Evolutionary conservation across 2,329 filamentous ascomycete species (phyloP), one percentile per base, ranked within the genome.

Genomic region (Dryadomyces quercus-mongolicae): DNA sequence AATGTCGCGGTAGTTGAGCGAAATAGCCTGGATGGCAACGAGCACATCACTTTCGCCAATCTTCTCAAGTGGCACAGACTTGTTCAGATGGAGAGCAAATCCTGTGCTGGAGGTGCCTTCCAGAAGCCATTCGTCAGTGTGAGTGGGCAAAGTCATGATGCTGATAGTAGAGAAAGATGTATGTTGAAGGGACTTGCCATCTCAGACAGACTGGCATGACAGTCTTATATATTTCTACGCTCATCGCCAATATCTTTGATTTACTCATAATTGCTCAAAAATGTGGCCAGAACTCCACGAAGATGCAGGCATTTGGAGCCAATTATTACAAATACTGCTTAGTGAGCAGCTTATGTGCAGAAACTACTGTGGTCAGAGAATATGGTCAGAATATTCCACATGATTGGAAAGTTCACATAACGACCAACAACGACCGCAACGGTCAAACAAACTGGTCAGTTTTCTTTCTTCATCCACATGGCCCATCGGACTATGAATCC

Each of bases 21-120:
- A 75, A 6, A 71, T 76, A 15, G 71, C 74, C 51, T 71, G 68
- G 25, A 79, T 73, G 67, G 84, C 85, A 60, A 91, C 81, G 38
- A 91, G 74, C 6, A 89, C 84, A 25, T 91, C 81, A 57, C 78
- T 78, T 54, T 88, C 84, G 49, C 85, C 85, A 1, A 85, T 34
- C 9, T 44, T 3, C 4, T n/a, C 20, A 2, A 53, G 15, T 2
- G 52, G 45, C 20, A 53, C 52, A 43, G 45, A 49, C 38, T 43
- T 44, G 45, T 43, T 20, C 7, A 53, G 52, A 2, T 25, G 31
- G 16, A 53, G 52, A n/a, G 21, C 3, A 1, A 16, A 53, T 6
- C 49, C 51, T 5, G 9, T 16, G 18, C n/a, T 40, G 34, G 51
- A 53, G 5, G 31, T 13, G 12, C 34, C 51, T 3, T 18, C 13